Evolutionary conservation across 805 yeast genomes (phyloP).

Genomic region (Henningerozyma blattae): DNA sequence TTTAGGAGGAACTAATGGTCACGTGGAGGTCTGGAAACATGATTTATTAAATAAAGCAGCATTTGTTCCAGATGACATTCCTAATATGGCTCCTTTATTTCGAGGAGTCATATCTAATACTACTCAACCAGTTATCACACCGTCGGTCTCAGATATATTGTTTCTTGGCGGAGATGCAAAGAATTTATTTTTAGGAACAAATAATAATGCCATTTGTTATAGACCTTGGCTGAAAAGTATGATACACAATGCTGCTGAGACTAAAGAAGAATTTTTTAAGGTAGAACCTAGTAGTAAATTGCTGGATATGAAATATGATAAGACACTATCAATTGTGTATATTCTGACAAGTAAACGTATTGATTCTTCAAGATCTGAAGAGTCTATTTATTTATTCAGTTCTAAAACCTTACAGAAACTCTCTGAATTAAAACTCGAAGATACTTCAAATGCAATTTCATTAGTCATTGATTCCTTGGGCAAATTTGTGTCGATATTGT

Average conservation of each 20-base stretch:
- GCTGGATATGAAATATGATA: constrained; percentile 20
- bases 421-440: constrained; percentile 9
- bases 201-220: constrained; percentile 9
- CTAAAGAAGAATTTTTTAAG: constrained; percentile 6
- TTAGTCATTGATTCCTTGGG: constrained; percentile 19
- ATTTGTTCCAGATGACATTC: constrained; percentile 13
- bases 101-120: too few species aligned
- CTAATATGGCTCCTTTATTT: too few species aligned
- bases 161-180: constrained; percentile 9
- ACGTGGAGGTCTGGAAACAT: constrained; percentile 20
- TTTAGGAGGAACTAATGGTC: constrained; percentile 14
- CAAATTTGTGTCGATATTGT: constrained; percentile 14
- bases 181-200: constrained; percentile 14
- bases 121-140: too few species aligned
- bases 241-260: too few species aligned
- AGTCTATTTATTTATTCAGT: constrained; percentile 11
- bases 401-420: constrained; percentile 5
- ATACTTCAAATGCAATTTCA: constrained; percentile 15
- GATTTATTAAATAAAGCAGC: constrained; percentile 19
- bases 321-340: constrained; percentile 8
- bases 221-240: constrained; percentile 9
- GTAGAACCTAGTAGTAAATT: constrained; percentile 15
- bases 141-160: too few species aligned
- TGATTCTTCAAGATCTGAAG: too few species aligned
- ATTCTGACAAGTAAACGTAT: constrained; percentile 15